Evolutionary conservation across 2,329 filamentous ascomycete genomes (phyloP).

Genomic region (Aplosporella prunicola): DNA sequence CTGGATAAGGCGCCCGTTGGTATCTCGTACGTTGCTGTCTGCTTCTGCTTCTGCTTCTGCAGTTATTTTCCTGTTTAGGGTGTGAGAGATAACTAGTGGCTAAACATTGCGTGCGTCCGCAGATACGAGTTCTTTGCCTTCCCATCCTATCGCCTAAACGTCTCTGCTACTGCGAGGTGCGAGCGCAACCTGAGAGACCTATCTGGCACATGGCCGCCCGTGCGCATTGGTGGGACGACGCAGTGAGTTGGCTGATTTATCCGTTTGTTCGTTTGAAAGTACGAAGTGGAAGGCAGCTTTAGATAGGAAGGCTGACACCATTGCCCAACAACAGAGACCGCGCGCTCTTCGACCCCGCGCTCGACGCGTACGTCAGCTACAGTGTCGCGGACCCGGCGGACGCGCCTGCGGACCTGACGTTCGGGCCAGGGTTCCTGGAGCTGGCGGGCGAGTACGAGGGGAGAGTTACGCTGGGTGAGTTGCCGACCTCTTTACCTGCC

Average conservation of each 20-base stretch:
- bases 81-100: neutral
- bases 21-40: slow-evolving; percentile 31
- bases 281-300: neutral
- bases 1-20: slow-evolving; percentile 37
- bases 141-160: slow-evolving; percentile 41
- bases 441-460: slow-evolving; percentile 42
- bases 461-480: slow-evolving; percentile 37
- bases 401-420: slow-evolving; percentile 43
- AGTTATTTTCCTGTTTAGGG: no score
- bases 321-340: slow-evolving; percentile 34
- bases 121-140: slow-evolving; percentile 45
- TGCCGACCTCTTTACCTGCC: no score
- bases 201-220: slow-evolving; percentile 43
- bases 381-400: slow-evolving; percentile 38
- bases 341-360: slow-evolving; percentile 41
- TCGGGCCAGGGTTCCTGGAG: slow-evolving; percentile 44
- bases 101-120: neutral
- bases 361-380: slow-evolving; percentile 42
- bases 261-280: no score
- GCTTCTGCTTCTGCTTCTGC: no score
- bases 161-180: slow-evolving; percentile 43
- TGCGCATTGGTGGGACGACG: slow-evolving; percentile 51
- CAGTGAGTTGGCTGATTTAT: slow-evolving; percentile 25
- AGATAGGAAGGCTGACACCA: neutral
- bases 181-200: slow-evolving; percentile 43